Conservation (phyloP, 2,329 filamentous ascomycete genomes). For the Phaeosphaeria sp. region DNA sequence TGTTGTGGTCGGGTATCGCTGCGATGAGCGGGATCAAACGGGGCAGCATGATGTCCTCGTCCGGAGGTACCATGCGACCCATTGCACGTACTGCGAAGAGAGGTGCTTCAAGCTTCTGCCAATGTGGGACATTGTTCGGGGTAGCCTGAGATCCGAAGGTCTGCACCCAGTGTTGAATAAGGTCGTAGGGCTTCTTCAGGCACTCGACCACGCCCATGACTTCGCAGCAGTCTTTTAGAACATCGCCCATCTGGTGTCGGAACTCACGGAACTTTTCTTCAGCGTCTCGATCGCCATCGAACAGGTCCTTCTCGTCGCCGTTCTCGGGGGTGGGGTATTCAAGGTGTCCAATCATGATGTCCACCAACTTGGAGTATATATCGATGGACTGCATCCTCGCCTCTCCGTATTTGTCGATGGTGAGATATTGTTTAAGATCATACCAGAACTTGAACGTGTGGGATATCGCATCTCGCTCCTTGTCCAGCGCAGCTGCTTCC, state of each 20-base stretch:
- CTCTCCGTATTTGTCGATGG: conserved; percentile 86
- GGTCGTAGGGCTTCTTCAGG: conserved; percentile 82
- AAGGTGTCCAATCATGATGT: conserved; percentile 89
- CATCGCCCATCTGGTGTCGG: conserved; percentile 96
- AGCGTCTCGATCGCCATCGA: conserved; percentile 92
- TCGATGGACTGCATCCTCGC: conserved; percentile 79
- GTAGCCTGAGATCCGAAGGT: conserved; percentile 79
- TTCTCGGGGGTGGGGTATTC: conserved; percentile 82
- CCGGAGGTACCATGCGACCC: conserved; percentile 91
- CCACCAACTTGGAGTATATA: conserved; percentile 86
- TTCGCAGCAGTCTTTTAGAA: conserved; percentile 94
- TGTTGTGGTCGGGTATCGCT: conserved; percentile 93
- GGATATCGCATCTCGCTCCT: conserved; percentile 88
- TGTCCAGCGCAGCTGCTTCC: conserved; percentile 88
- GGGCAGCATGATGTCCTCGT: conserved; percentile 85
- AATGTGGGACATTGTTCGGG: conserved; percentile 80
- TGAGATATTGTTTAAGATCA: conserved; percentile 95
- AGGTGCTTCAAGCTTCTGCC: conserved; percentile 95
- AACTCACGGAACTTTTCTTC: conserved; percentile 98
- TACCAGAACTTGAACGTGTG: conserved; percentile 99
- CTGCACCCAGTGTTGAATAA: conserved; percentile 88
- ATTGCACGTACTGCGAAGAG: conserved; percentile 95
- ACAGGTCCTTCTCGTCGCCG: conserved; percentile 80
- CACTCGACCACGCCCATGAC: conserved; percentile 94
- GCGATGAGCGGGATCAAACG: conserved; percentile 93